Percentiles rank a stretch among this genome's conserved stretches.
phyloP scores from a whole-genome alignment of 2,329 filamentous ascomycete genomes.

The Colletotrichum scovillei region DNA sequence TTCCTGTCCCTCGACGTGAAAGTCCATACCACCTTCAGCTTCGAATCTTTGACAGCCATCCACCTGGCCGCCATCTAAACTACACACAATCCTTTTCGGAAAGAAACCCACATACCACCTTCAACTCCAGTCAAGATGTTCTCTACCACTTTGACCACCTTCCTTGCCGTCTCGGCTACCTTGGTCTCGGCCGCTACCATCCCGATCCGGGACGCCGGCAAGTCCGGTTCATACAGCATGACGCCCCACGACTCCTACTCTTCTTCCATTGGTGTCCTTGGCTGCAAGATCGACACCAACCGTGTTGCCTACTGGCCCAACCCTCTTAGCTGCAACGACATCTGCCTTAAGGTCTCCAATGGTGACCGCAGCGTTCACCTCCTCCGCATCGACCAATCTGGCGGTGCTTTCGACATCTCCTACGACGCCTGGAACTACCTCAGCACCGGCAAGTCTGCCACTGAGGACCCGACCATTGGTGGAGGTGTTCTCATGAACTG shows the following conservation, averaged over 20 bases:
- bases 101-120: not conserved
- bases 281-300: conserved; percentile 71
- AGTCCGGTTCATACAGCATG: conserved; percentile 47
- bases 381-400: conserved; percentile 66
- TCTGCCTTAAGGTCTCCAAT: conserved; percentile 66
- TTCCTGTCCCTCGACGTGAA: conserved; percentile 22
- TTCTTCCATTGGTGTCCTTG: conserved; percentile 67
- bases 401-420: conserved; percentile 67
- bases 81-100: not conserved
- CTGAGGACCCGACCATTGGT: conserved; percentile 56
- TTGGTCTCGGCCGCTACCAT: conserved; percentile 41
- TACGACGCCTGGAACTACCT: conserved; percentile 74
- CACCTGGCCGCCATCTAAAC: not conserved
- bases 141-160: conserved; percentile 42
- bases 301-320: conserved; percentile 71
- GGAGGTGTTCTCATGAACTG: conserved; percentile 64
- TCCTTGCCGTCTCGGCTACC: conserved; percentile 44
- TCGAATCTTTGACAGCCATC: conserved; percentile 2
- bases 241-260: conserved; percentile 69
- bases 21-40: not conserved
- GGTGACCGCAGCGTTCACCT: conserved; percentile 64
- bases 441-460: conserved; percentile 60
- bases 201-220: conserved; percentile 37
- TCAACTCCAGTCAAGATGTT: conserved; percentile 39
- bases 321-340: conserved; percentile 63